phyloP scores from a whole-genome alignment of 2,329 filamentous ascomycete genomes.

The Hypomyces perniciosus region DNA sequence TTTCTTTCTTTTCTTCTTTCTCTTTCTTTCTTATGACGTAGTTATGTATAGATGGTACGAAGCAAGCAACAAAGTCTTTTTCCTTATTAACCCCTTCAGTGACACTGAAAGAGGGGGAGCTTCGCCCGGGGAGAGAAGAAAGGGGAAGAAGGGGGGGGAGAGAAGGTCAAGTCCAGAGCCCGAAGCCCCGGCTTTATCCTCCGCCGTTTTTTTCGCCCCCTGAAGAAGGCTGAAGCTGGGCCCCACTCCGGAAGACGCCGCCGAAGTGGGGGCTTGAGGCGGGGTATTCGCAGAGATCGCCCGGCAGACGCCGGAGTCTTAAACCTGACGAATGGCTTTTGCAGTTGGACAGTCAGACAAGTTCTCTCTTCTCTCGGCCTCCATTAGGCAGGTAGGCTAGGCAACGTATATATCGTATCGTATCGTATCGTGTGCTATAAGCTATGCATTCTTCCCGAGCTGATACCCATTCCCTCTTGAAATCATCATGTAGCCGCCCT shows the following conservation, averaged over 20 bases:
- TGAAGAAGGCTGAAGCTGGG: background rate
- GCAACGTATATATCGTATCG: too few species aligned
- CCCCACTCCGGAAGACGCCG: slow-evolving; percentile 10
- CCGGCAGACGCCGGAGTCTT: slow-evolving; percentile 6
- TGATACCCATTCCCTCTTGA: background rate
- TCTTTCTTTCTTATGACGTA: background rate
- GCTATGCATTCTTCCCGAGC: background rate
- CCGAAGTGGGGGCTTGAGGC: background rate
- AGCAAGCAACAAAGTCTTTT: background rate
- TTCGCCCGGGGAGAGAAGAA: background rate
- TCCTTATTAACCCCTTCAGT: background rate
- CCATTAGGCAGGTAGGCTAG: too few species aligned
- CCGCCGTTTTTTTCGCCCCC: background rate
- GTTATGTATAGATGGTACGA: background rate
- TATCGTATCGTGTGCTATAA: too few species aligned
- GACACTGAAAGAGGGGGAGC: background rate
- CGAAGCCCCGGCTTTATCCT: background rate
- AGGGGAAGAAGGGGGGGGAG: background rate
- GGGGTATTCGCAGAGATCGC: slow-evolving; percentile 2
- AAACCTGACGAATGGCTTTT: too few species aligned
- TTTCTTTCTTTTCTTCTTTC: background rate
- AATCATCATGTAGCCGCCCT: background rate
- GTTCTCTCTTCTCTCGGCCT: too few species aligned
- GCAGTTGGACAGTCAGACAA: too few species aligned
- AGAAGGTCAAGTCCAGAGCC: background rate